A percentile compares a stretch with the other conserved stretches of the same genome.
Evolutionary conservation across 768 basidiomycete genomes (phyloP).

Genomic region (Cystofilobasidium capitatum): DNA sequence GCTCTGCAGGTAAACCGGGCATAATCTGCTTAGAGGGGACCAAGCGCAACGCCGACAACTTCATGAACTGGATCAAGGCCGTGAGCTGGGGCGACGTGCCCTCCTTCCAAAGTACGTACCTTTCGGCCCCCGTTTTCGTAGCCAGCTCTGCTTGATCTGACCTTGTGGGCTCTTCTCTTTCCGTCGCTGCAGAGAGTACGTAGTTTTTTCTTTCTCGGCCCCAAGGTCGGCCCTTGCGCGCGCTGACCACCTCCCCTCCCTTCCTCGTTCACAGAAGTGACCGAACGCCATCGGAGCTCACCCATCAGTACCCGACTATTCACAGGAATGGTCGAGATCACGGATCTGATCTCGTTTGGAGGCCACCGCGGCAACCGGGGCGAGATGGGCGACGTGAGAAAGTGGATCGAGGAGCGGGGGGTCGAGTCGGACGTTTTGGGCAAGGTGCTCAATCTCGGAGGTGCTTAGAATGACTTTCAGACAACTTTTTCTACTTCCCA

Average conservation of each 20-base stretch:
- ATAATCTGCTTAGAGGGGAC: slow-evolving; percentile 41
- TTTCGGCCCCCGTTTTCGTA: not conserved
- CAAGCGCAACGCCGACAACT: slow-evolving; percentile 33
- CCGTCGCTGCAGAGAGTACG: not conserved
- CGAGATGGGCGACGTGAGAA: slow-evolving; percentile 41
- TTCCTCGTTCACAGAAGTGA: slow-evolving; percentile 31
- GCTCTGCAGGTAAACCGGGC: slow-evolving; percentile 41
- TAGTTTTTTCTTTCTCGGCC: not conserved
- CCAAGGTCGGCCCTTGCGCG: not conserved
- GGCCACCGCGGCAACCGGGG: slow-evolving; percentile 39
- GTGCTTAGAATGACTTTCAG: not conserved
- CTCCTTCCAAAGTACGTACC: slow-evolving; percentile 34
- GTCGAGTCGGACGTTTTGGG: slow-evolving; percentile 31
- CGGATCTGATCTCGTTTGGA: slow-evolving; percentile 35
- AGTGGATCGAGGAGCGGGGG: slow-evolving; percentile 37
- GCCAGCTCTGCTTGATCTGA: not conserved
- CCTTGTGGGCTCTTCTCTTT: not conserved
- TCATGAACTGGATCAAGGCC: slow-evolving; percentile 40
- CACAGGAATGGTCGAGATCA: slow-evolving; percentile 39
- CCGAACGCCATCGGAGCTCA: slow-evolving; percentile 38
- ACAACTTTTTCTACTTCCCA: not conserved
- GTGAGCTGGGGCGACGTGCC: slow-evolving; percentile 43
- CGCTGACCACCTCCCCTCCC: not conserved
- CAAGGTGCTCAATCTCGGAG: slow-evolving; percentile 20
- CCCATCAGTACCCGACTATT: slow-evolving; percentile 33